Evolutionary conservation across 352 stramenopile species (phyloP).

Genomic region (Achlya hypogyna): DNA sequence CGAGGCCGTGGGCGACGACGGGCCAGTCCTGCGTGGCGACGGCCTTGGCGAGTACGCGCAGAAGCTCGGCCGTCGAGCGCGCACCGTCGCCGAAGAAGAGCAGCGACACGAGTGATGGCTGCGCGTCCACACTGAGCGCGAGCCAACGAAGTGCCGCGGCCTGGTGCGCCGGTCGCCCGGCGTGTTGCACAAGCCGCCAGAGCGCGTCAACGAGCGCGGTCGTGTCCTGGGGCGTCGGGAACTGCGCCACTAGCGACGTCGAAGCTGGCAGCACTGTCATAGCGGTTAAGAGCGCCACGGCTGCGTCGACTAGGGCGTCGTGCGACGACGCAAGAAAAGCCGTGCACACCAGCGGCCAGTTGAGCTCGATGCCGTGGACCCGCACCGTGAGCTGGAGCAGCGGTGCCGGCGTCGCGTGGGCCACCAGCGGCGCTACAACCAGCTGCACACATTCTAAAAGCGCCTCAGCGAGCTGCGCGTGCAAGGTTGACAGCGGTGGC

Average conservation of each 20-base stretch:
- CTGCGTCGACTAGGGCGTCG: neutral
- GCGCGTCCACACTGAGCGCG: neutral
- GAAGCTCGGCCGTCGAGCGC: too few relatives aligned
- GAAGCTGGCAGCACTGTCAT: neutral
- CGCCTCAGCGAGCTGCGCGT: neutral
- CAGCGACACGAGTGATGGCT: conserved; percentile 2
- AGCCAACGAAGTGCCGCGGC: neutral
- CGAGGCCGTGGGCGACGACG: neutral
- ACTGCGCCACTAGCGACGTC: conserved; percentile 1
- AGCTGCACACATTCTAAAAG: neutral
- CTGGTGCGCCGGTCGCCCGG: neutral
- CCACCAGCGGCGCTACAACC: neutral
- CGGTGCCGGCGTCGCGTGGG: neutral
- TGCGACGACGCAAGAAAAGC: neutral
- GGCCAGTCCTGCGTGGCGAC: neutral
- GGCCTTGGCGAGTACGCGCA: neutral
- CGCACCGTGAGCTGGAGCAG: neutral
- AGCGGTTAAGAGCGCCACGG: neutral
- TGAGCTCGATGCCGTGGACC: neutral
- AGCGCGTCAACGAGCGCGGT: neutral
- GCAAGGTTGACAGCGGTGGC: neutral
- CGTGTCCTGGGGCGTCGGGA: neutral
- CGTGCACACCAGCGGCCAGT: conserved; percentile 8
- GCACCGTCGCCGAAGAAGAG: neutral
- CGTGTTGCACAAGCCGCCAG: neutral